A percentile compares a stretch with the other conserved stretches of the same genome.
These are phyloP conservation scores for Lodderomyces beijingensis DNA, from an alignment of 1,139 yeast species.

Conservation along the genomic window DNA sequence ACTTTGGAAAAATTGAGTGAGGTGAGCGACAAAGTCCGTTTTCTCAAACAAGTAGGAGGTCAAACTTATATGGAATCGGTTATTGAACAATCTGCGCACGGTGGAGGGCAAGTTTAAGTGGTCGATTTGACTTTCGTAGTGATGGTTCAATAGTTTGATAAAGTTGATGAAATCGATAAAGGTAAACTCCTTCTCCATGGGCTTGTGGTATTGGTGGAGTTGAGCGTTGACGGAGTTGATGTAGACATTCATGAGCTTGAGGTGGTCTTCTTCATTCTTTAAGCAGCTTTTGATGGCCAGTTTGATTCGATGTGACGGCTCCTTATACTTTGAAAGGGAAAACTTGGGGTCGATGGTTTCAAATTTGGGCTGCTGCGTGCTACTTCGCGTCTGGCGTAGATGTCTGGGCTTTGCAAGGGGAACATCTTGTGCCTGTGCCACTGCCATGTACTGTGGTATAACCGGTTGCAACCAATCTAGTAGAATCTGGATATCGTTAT, in stretches of 20 bases:
- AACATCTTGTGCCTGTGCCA: slow-evolving; percentile 1
- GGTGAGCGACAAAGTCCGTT: slow-evolving; percentile 4
- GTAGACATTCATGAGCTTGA: slow-evolving; percentile 33
- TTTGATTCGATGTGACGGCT: slow-evolving; percentile 34
- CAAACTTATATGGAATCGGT: slow-evolving; percentile 26
- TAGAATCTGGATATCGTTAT: slow-evolving; percentile 37
- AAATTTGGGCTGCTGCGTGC: neutral
- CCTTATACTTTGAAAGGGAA: slow-evolving; percentile 11
- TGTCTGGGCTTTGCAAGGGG: neutral
- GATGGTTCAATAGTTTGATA: slow-evolving; percentile 16
- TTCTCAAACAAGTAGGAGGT: slow-evolving; percentile 13
- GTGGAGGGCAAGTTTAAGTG: slow-evolving; percentile 19
- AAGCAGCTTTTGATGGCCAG: slow-evolving; percentile 38
- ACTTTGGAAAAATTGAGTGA: slow-evolving; percentile 9
- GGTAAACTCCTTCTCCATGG: slow-evolving; percentile 1
- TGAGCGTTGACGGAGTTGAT: slow-evolving; percentile 26
- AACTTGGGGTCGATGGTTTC: slow-evolving; percentile 4
- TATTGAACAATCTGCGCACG: slow-evolving; percentile 19
- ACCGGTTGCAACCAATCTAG: slow-evolving; percentile 38
- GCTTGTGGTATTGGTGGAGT: slow-evolving; percentile 9
- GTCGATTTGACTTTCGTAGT: slow-evolving; percentile 13
- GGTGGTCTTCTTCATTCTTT: slow-evolving; percentile 31
- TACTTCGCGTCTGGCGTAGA: neutral
- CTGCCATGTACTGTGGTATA: slow-evolving; percentile 14
- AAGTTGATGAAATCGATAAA: slow-evolving; percentile 15